Evolutionary conservation across 1,284 basidiomycete genomes (phyloP).

Genomic region (Ustilago curta): DNA sequence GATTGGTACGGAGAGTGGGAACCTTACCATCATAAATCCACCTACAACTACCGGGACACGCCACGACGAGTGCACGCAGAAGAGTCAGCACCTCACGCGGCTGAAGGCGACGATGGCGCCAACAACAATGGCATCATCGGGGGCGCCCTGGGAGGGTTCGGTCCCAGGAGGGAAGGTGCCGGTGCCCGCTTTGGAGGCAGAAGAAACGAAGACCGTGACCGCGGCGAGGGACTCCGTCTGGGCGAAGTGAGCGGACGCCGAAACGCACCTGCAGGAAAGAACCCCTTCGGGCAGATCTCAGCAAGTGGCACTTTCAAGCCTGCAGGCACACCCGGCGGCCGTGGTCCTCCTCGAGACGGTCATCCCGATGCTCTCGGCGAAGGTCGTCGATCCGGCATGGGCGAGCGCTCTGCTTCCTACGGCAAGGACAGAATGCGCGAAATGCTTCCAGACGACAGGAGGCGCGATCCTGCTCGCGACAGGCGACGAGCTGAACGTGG

Average conservation of each 20-base stretch:
- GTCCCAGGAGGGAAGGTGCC: constrained; percentile 47
- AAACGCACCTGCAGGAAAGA: constrained; percentile 57
- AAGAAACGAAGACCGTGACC: constrained; percentile 53
- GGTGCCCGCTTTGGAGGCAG: constrained; percentile 46
- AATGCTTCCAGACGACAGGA: constrained; percentile 40
- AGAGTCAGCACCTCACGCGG: constrained; percentile 18
- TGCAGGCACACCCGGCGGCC: constrained; percentile 47
- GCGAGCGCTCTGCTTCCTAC: constrained; percentile 47
- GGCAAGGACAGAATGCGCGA: constrained; percentile 49
- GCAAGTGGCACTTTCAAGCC: constrained; percentile 62
- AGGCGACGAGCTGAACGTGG: constrained; percentile 43
- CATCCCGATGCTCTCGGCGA: constrained; percentile 29
- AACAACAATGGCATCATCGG: constrained; percentile 45
- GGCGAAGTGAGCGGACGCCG: constrained; percentile 39
- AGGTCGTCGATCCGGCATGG: constrained; percentile 41
- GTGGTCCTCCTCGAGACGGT: constrained; percentile 34
- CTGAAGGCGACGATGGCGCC: constrained; percentile 25
- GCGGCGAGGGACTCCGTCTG: constrained; percentile 40
- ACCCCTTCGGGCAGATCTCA: constrained; percentile 63
- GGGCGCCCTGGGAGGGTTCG: constrained; percentile 48
- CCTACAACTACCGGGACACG: constrained; percentile 77
- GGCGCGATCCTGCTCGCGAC: constrained; percentile 35
- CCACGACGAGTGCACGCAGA: constrained; percentile 71
- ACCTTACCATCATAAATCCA: constrained; percentile 69
- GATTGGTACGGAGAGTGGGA: constrained; percentile 80